Evolutionary conservation across 179 eudicot species (phyloP), one percentile per base, ranked within the genome.

Genomic region (Gypsophila paniculata): DNA sequence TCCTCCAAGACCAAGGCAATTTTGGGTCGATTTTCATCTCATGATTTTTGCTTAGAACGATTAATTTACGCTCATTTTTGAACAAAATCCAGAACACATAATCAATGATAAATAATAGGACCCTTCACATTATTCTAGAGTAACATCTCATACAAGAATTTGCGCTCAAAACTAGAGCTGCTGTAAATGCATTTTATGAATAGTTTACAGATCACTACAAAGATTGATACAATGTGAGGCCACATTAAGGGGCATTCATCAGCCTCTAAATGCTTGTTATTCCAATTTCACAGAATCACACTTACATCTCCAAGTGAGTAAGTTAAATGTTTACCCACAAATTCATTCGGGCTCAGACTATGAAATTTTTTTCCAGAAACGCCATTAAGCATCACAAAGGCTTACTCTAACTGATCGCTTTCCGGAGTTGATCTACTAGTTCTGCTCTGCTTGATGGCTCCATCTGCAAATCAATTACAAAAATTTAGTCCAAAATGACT

Each of bases 371-470:
- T n/a, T n/a, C n/a, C 32, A 51, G 34, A 9, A 18, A 32, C 29
- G 19, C 52, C 21, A 22, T 22, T 13, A 29, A 25, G 39, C 18
- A 32, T 10, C 14, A 68, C 32, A 29, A 21, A 25, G 4, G 17
- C 15, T 46, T 10, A 12, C 15, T 46, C 84, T 82, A 86, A 68
- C 70, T 72, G 55, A 93, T 86, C 65, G 89, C 91, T 75, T 76
- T 83, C n/a, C 79, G 77, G 44, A 93, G 95, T 78, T 89, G 89
- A 19, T 82, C 89, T 51, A 86, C 75, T 75, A 93, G 81, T 63
- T 85, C 72, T 23, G 62, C 79, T 52, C 92, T 86, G 22, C 77
- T 77, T 11, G 87, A 72, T 59, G 95, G 85, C 67, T 91, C 93
- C 85, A 88, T 81, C 98, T 92, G 83, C 80, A 80, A 72, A 59